Evolutionary conservation across 2,329 filamentous ascomycete genomes (phyloP).

Genomic region (Claviceps arundinis): DNA sequence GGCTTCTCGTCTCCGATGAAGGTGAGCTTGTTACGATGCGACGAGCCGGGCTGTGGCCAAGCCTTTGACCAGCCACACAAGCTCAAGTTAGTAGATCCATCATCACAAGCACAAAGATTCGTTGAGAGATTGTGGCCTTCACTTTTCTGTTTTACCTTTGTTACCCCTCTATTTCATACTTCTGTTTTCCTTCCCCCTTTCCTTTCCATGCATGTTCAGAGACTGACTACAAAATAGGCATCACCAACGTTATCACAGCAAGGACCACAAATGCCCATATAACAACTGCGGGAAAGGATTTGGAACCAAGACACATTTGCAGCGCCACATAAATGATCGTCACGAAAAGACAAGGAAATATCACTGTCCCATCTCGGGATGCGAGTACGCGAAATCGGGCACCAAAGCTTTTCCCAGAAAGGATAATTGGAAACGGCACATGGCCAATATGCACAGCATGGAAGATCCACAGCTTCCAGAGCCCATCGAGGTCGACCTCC

Average conservation of each 20-base stretch:
- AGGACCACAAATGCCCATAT: conserved; percentile 44
- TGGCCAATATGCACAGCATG: conserved; percentile 44
- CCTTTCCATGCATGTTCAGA: neutral
- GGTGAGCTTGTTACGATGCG: conserved; percentile 19
- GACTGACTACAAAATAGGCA: conserved; percentile 26
- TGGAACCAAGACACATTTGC: conserved; percentile 48
- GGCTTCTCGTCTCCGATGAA: conserved; percentile 15
- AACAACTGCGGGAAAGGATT: conserved; percentile 41
- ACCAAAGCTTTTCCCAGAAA: conserved; percentile 48
- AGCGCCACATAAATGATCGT: conserved; percentile 49
- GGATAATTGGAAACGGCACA: conserved; percentile 50
- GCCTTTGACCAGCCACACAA: conserved; percentile 46
- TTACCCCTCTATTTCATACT: too few species aligned
- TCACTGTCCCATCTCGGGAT: conserved; percentile 40
- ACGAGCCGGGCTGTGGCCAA: conserved; percentile 24
- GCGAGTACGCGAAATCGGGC: conserved; percentile 41
- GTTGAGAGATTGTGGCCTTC: neutral
- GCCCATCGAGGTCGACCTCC: conserved; percentile 27
- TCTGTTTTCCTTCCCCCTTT: too few species aligned
- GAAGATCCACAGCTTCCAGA: conserved; percentile 26
- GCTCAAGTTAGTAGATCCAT: conserved; percentile 31
- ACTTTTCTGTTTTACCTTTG: too few species aligned
- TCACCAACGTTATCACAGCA: conserved; percentile 47
- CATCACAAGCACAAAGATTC: conserved; percentile 8
- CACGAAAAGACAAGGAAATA: conserved; percentile 47